Base-by-base conservation (phyloP, 108 stramenopile genomes). In the Cyclotella kingstonii region DNA sequence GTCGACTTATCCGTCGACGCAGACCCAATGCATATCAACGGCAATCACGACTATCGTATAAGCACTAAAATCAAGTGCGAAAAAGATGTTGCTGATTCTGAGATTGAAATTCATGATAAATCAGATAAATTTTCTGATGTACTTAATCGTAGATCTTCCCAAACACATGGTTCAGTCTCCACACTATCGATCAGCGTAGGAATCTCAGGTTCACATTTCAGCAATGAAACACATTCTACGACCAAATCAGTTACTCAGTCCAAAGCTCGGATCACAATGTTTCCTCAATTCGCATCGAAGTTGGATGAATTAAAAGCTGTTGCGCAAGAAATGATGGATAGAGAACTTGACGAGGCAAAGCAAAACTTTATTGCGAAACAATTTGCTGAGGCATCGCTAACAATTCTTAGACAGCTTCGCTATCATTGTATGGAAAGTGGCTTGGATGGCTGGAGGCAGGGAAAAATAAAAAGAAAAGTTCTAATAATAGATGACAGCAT, bases 391-490 rank as follows among this genome's bases (percentile, higher is more conserved):
- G 85, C 89, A n/a, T 93, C 88, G 8, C 54, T 93, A 26, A 90
- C 84, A n/a, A 88, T 90, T 55, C 66, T 94, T 21, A 66, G 90
- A 30, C 93, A 94, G 48, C 79, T 94, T 5, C 76, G 93, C n/a
- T 94, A 90, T 61, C 90, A 94, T 56, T 94, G 93, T 51, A 94
- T 94, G 93, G 87, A 91, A 45, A 86, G 80, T 51, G 89, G 87
- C 9, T 76, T 94, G 23, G 93, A 91, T 61, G 93, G 93, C 0
- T 94, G 93, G 93, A 58, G 93, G 59, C 90, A 94, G 53, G 86
- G 88, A 12, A 84, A 87, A 12, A 60, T 87, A 33, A 81, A 85
- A 39, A 60, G 93, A 27, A 94, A 94, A 68, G 80, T 91, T 19
- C 72, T 94, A 15, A 87, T 94, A 45, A 86, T 94, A 22, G 93